A percentile compares a stretch with the other conserved stretches of the same genome.
Evolutionary conservation across 1,139 yeast genomes (phyloP).

Genomic region (Sugiyamaella novakii): DNA sequence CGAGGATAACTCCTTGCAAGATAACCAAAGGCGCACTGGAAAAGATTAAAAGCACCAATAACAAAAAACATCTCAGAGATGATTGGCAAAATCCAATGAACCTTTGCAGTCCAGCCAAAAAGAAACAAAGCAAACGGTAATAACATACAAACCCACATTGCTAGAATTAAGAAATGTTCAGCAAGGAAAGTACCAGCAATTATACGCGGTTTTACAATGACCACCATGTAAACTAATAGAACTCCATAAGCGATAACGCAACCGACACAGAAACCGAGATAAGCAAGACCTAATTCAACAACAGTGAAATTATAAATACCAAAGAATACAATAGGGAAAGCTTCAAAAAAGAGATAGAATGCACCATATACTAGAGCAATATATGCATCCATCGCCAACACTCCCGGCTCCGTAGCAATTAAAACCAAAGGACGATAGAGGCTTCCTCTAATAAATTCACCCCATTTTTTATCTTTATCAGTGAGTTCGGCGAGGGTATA

Average conservation of each 20-base stretch:
- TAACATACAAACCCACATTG: conserved; percentile 56
- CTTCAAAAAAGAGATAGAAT: conserved; percentile 60
- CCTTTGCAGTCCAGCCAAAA: conserved; percentile 59
- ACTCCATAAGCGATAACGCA: conserved; percentile 35
- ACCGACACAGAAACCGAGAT: conserved; percentile 50
- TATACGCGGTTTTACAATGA: conserved; percentile 16
- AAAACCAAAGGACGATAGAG: conserved; percentile 49
- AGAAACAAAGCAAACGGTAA: conserved; percentile 52
- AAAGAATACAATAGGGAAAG: conserved; percentile 56
- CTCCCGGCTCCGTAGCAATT: conserved; percentile 40
- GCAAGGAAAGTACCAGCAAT: conserved; percentile 45
- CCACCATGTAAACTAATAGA: conserved; percentile 20
- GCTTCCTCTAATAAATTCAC: conserved; percentile 45
- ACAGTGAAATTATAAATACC: conserved; percentile 50
- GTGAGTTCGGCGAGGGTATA: conserved; percentile 31
- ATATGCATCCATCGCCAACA: conserved; percentile 46
- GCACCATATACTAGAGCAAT: conserved; percentile 56
- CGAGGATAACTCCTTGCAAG: conserved; percentile 78
- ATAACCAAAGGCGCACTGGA: conserved; percentile 73
- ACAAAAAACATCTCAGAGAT: conserved; percentile 70
- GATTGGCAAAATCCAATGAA: conserved; percentile 84
- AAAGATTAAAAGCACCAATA: conserved; percentile 69
- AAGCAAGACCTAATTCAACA: conserved; percentile 52
- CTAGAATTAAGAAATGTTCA: conserved; percentile 38
- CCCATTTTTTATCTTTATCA: conserved; percentile 14